A percentile compares a stretch with the other conserved stretches of the same genome.
Evolutionary conservation across 2,329 filamentous ascomycete genomes (phyloP).

Genomic region (Alternaria solani): DNA sequence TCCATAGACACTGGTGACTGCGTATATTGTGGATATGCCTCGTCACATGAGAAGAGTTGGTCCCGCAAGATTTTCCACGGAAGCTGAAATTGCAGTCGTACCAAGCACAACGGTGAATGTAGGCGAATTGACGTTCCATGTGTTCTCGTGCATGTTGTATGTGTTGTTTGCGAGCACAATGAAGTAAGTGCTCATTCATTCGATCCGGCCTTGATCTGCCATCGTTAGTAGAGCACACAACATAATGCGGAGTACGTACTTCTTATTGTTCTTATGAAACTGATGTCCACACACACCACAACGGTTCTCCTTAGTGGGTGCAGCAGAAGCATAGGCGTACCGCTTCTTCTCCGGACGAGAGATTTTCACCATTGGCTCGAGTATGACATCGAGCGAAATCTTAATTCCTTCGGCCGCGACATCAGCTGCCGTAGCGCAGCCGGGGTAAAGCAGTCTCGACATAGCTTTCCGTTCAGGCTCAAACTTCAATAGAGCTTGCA

Average conservation of each 20-base stretch:
- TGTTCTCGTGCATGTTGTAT: neutral
- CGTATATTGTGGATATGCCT: neutral
- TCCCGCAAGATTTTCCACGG: neutral
- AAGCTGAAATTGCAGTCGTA: conserved; percentile 1
- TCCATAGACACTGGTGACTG: neutral
- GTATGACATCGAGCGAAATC: neutral
- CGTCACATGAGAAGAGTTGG: neutral
- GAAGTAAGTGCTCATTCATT: conserved; percentile 3
- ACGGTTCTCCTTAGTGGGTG: neutral
- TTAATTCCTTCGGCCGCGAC: neutral
- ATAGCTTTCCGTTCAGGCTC: conserved; percentile 1
- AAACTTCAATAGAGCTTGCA: conserved; percentile 8
- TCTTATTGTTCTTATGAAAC: neutral
- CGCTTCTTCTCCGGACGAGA: conserved; percentile 1
- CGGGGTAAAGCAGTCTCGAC: neutral
- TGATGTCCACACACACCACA: neutral
- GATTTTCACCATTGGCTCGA: neutral
- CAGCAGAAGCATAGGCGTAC: neutral
- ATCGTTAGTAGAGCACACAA: neutral
- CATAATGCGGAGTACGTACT: neutral
- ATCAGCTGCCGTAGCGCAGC: neutral
- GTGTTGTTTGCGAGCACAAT: conserved; percentile 1
- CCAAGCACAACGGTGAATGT: neutral
- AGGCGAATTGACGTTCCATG: neutral
- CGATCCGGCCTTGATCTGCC: neutral